Percentiles rank a stretch among this genome's conserved stretches.
phyloP scores from a whole-genome alignment of 805 yeast species.

The Clavispora vitiphila region DNA sequence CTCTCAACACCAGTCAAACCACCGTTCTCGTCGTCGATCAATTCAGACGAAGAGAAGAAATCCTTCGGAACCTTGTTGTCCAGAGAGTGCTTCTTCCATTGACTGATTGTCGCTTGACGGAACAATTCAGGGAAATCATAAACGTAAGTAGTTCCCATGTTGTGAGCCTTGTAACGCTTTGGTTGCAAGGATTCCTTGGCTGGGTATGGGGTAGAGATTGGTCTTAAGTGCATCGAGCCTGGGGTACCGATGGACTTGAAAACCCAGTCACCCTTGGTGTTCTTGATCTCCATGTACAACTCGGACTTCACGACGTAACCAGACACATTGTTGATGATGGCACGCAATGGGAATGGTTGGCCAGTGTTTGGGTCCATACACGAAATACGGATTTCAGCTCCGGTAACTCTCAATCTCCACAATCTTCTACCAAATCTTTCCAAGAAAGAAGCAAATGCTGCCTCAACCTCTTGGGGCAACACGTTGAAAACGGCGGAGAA shows the following conservation, averaged over 20 bases:
- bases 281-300: constrained; percentile 89
- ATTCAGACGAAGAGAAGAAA: constrained; percentile 71
- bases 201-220: constrained; percentile 93
- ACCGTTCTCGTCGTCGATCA: constrained; percentile 77
- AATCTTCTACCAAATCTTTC: constrained; percentile 96
- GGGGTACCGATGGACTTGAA: constrained; percentile 93
- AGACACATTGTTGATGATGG: constrained; percentile 91
- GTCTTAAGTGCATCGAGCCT: constrained; percentile 95
- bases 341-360: constrained; percentile 91
- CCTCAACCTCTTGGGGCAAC: constrained; percentile 92
- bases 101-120: constrained; percentile 82
- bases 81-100: constrained; percentile 71
- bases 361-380: constrained; percentile 88
- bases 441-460: constrained; percentile 95
- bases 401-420: constrained; percentile 94
- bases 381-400: constrained; percentile 95
- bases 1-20: constrained; percentile 82
- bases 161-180: constrained; percentile 96
- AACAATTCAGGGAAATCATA: constrained; percentile 98
- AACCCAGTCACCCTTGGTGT: constrained; percentile 91
- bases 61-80: constrained; percentile 65
- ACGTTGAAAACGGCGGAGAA: constrained; percentile 94
- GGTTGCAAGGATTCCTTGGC: constrained; percentile 98
- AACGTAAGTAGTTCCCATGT: constrained; percentile 96
- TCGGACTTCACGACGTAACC: constrained; percentile 97